Base-by-base conservation (phyloP, 257 asterid species). In the Solanum pinnatisectum region DNA sequence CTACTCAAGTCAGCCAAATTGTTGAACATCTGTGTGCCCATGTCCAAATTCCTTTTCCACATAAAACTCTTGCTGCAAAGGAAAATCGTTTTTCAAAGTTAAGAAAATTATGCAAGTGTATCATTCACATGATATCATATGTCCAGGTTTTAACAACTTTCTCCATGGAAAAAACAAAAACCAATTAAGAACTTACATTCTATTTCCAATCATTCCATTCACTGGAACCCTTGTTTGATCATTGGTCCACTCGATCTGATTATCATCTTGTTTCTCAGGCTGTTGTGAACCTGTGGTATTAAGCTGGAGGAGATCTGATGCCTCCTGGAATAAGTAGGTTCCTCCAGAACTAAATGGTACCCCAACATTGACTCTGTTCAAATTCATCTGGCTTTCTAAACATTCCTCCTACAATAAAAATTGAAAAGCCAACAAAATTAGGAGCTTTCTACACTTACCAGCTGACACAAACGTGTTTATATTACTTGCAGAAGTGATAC, bases 21-120 rank as follows among this genome's bases (percentile, higher is more conserved):
- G 68, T 89, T 65, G 23, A 82, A 16, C 56, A 78, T 72, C 83
- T 87, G 91, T 35, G 30, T 89, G 87, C 87, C 84, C 89, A 65
- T 8, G 18, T 87, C 91, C 67, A 84, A 27, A 73, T 65, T 22
- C 84, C 39, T 36, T 10, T 10, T 27, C 39, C 63, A 37, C 83
- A 49, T 71, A 42, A 9, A 32, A 35, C 84, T 81, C 22, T 56
- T 74, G 65, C 59, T 63, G 67, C 77, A 36, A 56, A 33, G 59
- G 46, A 68, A 68, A 86, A 86, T 71, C 14, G 15, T 68, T 72
- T 33, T 44, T 8, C 88, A 86, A n/a, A 71, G 18, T 70, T 33
- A 23, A 20, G 40, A 86, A 86, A 86, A 86, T 36, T 18, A 71
- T 2, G 23, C 67, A 46, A 86, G 30, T 32, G n/a, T 42, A 65